Base-by-base conservation (phyloP, 2,329 filamentous ascomycete species). In the Alternaria atra region DNA sequence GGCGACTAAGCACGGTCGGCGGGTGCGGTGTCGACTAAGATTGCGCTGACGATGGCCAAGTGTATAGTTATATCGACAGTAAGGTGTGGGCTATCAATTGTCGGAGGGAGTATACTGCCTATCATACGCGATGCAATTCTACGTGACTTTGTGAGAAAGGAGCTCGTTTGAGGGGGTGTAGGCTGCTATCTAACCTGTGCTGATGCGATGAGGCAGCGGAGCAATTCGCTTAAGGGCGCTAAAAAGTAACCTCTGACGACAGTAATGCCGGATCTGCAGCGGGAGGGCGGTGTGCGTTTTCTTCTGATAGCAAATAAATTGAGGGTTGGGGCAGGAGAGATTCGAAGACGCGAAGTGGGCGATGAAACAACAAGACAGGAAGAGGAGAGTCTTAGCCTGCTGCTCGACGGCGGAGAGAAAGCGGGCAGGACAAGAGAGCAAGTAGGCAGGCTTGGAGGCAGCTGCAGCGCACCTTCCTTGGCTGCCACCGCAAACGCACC, bases 1-100 rank as follows among this genome's bases (percentile, higher is more conserved):
- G 56, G 68, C 61, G 65, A 64, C 42, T 55, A 64, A 62, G 69
- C 66, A 69, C 69, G 71, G 72, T 66, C 63, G 70, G 68, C 62
- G 60, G 62, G 58, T 64, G 63, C 52, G 53, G 48, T 70, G 65
- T 65, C 52, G 64, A 66, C 60, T 65, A 67, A 76, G 66, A 77
- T 77, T 77, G 73, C 74, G 72, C 69, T 74, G 74, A 74, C 72
- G 71, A 58, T 46, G 60, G 69, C 63, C 66, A 63, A 67, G 71
- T 58, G 39, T 13, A 55, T 40, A 37, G 61, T 62, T 43, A 64
- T 53, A 34, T 47, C 50, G 57, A 61, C 51, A 34, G 59, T 47
- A 54, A 55, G 70, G 63, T 58, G 55, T 32, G 47, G 55, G 67
- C 59, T 53, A 68, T 63, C 59, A 60, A 61, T 56, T 47, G 70